Percentiles rank a stretch among this genome's conserved stretches.
Conservation (phyloP, 176 grass and related monocot species). For the Calamus simplicifolius region DNA sequence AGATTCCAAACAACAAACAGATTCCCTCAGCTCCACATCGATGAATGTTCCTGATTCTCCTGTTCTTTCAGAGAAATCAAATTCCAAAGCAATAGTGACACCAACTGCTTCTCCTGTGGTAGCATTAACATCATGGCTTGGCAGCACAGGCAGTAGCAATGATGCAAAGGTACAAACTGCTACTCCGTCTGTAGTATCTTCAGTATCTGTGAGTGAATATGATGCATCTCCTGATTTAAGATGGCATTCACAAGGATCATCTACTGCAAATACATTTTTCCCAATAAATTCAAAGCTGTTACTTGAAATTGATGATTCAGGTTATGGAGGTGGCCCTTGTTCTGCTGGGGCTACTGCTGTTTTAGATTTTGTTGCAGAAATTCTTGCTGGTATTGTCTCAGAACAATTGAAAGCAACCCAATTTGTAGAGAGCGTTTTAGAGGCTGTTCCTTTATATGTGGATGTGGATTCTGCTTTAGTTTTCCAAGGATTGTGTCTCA, state of each 20-base stretch:
- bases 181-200: conserved; percentile 71
- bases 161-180: conserved; percentile 51
- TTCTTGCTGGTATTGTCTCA: conserved; percentile 84
- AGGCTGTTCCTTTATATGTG: conserved; percentile 83
- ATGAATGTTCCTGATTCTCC: conserved; percentile 63
- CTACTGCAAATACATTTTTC: conserved; percentile 50
- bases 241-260: conserved; percentile 44
- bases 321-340: conserved; percentile 92
- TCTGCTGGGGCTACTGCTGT: conserved; percentile 95
- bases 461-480: conserved; percentile 75
- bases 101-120: conserved; percentile 70
- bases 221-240: conserved; percentile 66
- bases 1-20: conserved; percentile 27
- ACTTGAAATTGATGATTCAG: conserved; percentile 92
- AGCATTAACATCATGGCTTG: conserved; percentile 70
- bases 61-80: conserved; percentile 69
- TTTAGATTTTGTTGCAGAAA: conserved; percentile 94
- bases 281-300: conserved; percentile 69
- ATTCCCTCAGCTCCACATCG: conserved; percentile 69
- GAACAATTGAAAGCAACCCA: conserved; percentile 82
- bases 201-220: conserved; percentile 52
- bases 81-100: conserved; percentile 48
- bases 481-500: conserved; percentile 95
- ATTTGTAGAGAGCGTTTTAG: conserved; percentile 77
- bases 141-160: conserved; percentile 41